Base-by-base conservation (phyloP, 2,329 filamentous ascomycete species). In the Lizonia empirigonia region DNA sequence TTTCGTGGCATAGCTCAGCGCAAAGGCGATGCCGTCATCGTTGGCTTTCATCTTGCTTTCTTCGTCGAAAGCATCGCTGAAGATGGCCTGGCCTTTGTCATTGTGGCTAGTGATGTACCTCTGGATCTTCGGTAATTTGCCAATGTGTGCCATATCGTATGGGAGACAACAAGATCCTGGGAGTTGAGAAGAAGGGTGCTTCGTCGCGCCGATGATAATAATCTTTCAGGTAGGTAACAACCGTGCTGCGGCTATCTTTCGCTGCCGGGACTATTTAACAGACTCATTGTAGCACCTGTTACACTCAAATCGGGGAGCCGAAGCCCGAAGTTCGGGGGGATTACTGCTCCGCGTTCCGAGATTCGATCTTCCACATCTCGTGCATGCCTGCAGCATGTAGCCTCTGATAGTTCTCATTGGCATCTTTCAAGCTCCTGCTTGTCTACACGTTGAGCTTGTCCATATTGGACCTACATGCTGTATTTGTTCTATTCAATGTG, bases 1-100 rank as follows among this genome's bases (percentile, higher is more conserved):
- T 37, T 76, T 74, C 4, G 81, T 78, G 7, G 77, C 76, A 66
- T 82, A 83, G 50, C 72, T 74, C 24, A 82, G 75, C 23, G 72
- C 74, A 59, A 82, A 82, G 13, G 70, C 72, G 26, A 79, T 76
- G 30, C 76, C 75, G 55, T 78, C 76, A 54, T 65, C 74, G 64
- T 69, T 74, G 63, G 59, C 53, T 56, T 61, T 63, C 69, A 73
- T 71, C 24, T 62, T 66, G 50, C 61, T 69, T 44, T 72, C 71
- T 27, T 74, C 72, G 40, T 59, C 55, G 38, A 75, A 62, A 35
- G 66, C 67, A 20, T 63, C 58, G 58, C 65, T 69, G 59, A 74
- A 74, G 35, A 74, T 59, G 32, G 69, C 70, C 47, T 73, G 68
- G 46, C 71, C 71, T 29, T 69, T 52, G 8, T 61, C 55, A 23